Evolutionary conservation across 1,284 basidiomycete species (phyloP), one percentile per base, ranked within the genome.

Genomic region (Peniophora sp.): DNA sequence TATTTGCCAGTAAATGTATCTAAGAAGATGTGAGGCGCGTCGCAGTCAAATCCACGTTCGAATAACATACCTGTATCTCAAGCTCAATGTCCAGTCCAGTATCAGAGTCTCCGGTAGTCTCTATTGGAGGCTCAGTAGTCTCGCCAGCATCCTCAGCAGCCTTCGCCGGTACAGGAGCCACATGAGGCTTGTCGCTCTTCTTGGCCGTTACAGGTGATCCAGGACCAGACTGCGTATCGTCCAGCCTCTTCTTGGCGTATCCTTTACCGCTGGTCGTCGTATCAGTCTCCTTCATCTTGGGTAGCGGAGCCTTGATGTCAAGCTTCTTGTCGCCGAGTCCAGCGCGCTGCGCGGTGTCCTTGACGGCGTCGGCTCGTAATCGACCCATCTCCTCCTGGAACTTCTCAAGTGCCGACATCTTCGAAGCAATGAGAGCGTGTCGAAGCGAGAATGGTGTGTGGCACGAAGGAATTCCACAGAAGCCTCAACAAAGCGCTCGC

Each of bases 341-440:
- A n/a, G 38, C 19, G 38, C 27, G 38, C 38, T n/a, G 38, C 16
- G 16, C 6, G 5, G 19, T 41, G n/a, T 41, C 38, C 38, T 41
- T 41, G 38, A 20, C 38, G 16, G 19, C 83, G 48, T 79, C 77
- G 56, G 75, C 69, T 52, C 79, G 78, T 60, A 89, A 84, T 57
- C 83, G 76, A 54, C 89, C 81, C 54, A 89, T 89, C 66, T 88
- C 85, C 59, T 67, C 74, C 64, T 89, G 87, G 63, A 89, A 89
- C 50, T 71, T 79, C 48, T 77, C 78, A 61, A 89, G 68, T 52
- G 72, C 78, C 27, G 83, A 76, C 82, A 83, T 86, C 53, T 50
- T 58, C 53, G 51, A 54, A 23, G 45, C 45, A 51, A 35, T 10
- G 19, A 32, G 23, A 6, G 38, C 38, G 38, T 45, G 41, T 25